Base-by-base conservation (phyloP, 148 eudicot genomes). In the Vaccinium macrocarpon region DNA sequence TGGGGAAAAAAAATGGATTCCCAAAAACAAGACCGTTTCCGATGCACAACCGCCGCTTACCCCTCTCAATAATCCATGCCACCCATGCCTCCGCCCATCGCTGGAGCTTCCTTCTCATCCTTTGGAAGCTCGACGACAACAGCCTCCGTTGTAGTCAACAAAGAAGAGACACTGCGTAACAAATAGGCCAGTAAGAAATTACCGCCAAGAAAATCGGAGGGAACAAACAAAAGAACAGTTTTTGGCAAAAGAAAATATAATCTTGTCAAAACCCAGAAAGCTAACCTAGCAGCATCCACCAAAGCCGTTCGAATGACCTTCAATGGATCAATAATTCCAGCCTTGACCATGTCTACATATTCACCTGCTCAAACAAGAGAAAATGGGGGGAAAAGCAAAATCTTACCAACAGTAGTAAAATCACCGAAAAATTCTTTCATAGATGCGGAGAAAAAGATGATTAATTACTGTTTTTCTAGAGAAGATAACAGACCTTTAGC, bases 61-160 rank as follows among this genome's bases (percentile, higher is more conserved):
- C 14, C 73, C 5, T 51, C 84, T 89, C 81, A 91, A 85, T 88
- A 91, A 52, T 87, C 93, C 93, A 91, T 90, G 77, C 88, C 93
- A 32, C 90, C 91, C 89, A 88, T 87, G 62, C 90, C 91, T 12
- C 87, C 90, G 38, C 87, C 86, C 89, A 88, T 87, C 16, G 84
- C 70, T 16, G 90, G 87, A 5, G 61, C 86, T 49, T 83, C 85
- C 57, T 87, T 88, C 57, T 87, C 90, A 15, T 87, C 90, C 85
- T 80, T 90, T 0, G 92, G 89, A 72, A 91, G 93, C 72, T 95
- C 96, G 3, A 93, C 95, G 15, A 95, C 84, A 35, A 92, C 91
- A 15, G 97, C 95, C 85, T 95, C 98, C 0, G 97, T 95, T 6
- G 98, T 95, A 0, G 97, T 95, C 94, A 95, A 90, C 93, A 95